These are phyloP conservation scores for Sutorius eximius DNA, from an alignment of 1,284 basidiomycete genomes.

Conservation along the genomic window DNA sequence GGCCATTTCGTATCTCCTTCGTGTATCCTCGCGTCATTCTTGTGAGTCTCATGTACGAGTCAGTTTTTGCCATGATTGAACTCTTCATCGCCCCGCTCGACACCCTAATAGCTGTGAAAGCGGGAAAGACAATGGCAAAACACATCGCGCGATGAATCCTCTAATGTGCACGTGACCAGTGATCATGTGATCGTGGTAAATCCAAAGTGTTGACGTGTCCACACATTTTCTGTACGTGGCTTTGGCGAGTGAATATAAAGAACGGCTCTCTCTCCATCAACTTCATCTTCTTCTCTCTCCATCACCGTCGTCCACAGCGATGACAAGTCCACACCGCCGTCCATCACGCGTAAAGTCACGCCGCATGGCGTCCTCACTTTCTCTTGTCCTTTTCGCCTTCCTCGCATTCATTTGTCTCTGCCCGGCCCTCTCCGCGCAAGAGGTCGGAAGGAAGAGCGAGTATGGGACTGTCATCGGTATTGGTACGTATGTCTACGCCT, in stretches of 20 bases:
- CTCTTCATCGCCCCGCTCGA: not conserved
- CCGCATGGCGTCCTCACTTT: conserved; percentile 62
- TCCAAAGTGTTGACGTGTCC: conserved; percentile 33
- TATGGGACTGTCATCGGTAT: conserved; percentile 97
- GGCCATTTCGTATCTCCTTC: not conserved
- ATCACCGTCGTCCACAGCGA: conserved; percentile 28
- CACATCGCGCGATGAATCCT: too few relatives aligned
- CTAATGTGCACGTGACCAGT: not conserved
- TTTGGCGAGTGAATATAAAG: conserved; percentile 26
- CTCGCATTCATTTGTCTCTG: conserved; percentile 64
- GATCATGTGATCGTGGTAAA: conserved; percentile 31
- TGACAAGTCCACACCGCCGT: conserved; percentile 41
- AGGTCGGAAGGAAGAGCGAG: conserved; percentile 49
- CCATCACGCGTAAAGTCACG: conserved; percentile 60
- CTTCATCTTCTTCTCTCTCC: conserved; percentile 3
- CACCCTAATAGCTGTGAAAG: too few relatives aligned
- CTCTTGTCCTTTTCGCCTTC: conserved; percentile 62
- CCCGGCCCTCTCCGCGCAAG: conserved; percentile 60
- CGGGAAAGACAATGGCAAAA: too few relatives aligned
- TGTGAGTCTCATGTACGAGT: not conserved
- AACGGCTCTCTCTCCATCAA: conserved; percentile 4
- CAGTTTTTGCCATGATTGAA: not conserved
- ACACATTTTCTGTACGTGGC: conserved; percentile 30
- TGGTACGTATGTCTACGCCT: conserved; percentile 52
- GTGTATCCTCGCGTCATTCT: not conserved